These are phyloP conservation scores for Saprolegnia diclina DNA, from an alignment of 352 stramenopile species.

Conservation along the genomic window DNA sequence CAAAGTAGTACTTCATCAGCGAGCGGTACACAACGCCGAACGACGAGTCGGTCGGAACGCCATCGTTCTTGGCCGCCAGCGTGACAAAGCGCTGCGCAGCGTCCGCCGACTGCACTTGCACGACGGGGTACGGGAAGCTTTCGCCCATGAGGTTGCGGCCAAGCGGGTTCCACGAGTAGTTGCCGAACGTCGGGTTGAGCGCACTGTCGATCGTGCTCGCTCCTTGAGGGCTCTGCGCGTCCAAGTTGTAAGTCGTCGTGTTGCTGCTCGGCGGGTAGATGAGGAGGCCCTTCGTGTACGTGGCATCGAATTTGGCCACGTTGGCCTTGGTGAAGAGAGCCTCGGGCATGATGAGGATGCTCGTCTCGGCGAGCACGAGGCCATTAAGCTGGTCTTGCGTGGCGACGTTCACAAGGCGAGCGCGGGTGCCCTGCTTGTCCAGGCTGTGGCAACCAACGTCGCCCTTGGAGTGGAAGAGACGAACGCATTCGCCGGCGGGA, in stretches of 20 bases:
- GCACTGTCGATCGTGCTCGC: slow-evolving; percentile 45
- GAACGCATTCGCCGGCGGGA: slow-evolving; percentile 62
- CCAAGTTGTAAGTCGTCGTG: slow-evolving; percentile 41
- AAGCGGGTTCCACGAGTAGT: slow-evolving; percentile 60
- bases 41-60: slow-evolving; percentile 39
- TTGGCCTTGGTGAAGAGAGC: slow-evolving; percentile 34
- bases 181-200: slow-evolving; percentile 53
- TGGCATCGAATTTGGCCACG: slow-evolving; percentile 34
- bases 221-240: slow-evolving; percentile 52
- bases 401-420: slow-evolving; percentile 19
- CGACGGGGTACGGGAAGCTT: slow-evolving; percentile 54
- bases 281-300: slow-evolving; percentile 50
- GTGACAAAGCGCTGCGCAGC: slow-evolving; percentile 41
- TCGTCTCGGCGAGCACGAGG: slow-evolving; percentile 32
- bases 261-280: slow-evolving; percentile 36
- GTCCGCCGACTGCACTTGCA: slow-evolving; percentile 47
- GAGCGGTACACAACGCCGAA: slow-evolving; percentile 43
- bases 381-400: background rate
- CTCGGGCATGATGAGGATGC: slow-evolving; percentile 63
- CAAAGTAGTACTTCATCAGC: slow-evolving; percentile 84
- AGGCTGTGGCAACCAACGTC: slow-evolving; percentile 58
- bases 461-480: slow-evolving; percentile 65
- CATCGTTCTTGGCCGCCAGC: slow-evolving; percentile 53
- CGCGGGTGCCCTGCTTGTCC: slow-evolving; percentile 34
- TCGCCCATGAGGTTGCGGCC: slow-evolving; percentile 43